These are phyloP conservation scores for Yamadazyma spencermartinsiae DNA, from an alignment of 1,139 yeast genomes.

Conservation along the genomic window DNA sequence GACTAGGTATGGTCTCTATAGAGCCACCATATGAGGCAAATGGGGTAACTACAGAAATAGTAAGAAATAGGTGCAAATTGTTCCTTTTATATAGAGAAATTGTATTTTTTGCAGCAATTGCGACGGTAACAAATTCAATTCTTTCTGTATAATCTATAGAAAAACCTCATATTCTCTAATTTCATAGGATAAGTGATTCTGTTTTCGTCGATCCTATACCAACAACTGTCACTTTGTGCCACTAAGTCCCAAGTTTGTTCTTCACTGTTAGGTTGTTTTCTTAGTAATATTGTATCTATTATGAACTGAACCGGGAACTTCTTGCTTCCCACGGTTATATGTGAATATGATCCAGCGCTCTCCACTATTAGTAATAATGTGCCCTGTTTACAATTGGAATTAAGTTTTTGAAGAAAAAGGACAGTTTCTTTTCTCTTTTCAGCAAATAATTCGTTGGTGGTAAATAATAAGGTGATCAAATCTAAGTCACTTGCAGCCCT, in stretches of 20 bases:
- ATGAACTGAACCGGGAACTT: conserved; percentile 81
- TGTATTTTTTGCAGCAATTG: conserved; percentile 1
- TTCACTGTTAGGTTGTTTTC: conserved; percentile 43
- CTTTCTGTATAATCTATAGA: conserved; percentile 70
- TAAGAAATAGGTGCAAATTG: no score
- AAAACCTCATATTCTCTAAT: conserved; percentile 84
- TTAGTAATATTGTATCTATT: conserved; percentile 68
- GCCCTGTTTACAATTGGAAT: conserved; percentile 50
- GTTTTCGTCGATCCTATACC: conserved; percentile 67
- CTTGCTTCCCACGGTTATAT: conserved; percentile 72
- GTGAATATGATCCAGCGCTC: conserved; percentile 88
- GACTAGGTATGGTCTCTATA: no score
- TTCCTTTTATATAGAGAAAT: neutral
- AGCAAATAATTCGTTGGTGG: conserved; percentile 82
- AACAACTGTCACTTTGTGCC: conserved; percentile 68
- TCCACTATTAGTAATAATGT: conserved; percentile 69
- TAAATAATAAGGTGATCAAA: conserved; percentile 72
- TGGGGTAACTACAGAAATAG: no score
- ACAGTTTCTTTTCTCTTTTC: conserved; percentile 66
- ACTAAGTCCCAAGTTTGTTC: conserved; percentile 61
- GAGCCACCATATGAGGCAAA: no score
- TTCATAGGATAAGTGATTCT: conserved; percentile 67
- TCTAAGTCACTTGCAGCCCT: conserved; percentile 20
- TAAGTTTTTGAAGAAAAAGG: conserved; percentile 54
- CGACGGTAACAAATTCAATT: conserved; percentile 18